phyloP scores from a whole-genome alignment of 2,329 filamentous ascomycete genomes.

The Grosmannia huntii region DNA sequence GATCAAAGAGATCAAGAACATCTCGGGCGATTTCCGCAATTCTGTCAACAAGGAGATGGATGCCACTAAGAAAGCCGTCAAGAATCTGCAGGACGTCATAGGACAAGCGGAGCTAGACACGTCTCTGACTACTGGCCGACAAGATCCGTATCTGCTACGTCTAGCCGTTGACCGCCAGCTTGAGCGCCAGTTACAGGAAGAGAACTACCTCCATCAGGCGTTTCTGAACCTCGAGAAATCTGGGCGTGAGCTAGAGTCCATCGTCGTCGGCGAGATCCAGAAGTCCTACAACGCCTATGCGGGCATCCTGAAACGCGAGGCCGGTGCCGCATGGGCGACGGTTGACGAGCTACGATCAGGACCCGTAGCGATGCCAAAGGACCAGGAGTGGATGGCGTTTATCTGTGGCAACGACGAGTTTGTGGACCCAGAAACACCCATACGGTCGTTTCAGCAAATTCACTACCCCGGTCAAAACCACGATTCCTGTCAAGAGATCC shows the following conservation, averaged over 20 bases:
- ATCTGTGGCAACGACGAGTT: slow-evolving; percentile 73
- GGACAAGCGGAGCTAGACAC: slow-evolving; percentile 70
- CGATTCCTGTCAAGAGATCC: slow-evolving; percentile 67
- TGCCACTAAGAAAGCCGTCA: slow-evolving; percentile 63
- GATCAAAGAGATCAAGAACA: slow-evolving; percentile 93
- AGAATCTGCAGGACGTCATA: slow-evolving; percentile 67
- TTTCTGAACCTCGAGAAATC: slow-evolving; percentile 91
- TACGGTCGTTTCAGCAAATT: slow-evolving; percentile 70
- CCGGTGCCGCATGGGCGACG: slow-evolving; percentile 64
- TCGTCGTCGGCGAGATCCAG: slow-evolving; percentile 94
- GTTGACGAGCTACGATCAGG: slow-evolving; percentile 73
- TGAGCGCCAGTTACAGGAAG: slow-evolving; percentile 86
- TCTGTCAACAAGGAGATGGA: slow-evolving; percentile 94
- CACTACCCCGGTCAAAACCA: slow-evolving; percentile 86
- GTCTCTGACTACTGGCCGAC: slow-evolving; percentile 64
- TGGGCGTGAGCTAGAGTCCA: slow-evolving; percentile 86
- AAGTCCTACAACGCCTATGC: slow-evolving; percentile 95
- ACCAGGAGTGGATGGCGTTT: slow-evolving; percentile 80
- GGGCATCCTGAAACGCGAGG: slow-evolving; percentile 81
- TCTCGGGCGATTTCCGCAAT: slow-evolving; percentile 94
- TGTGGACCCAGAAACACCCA: slow-evolving; percentile 68
- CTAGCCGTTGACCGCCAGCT: slow-evolving; percentile 80
- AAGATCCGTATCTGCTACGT: slow-evolving; percentile 81
- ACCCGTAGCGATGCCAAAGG: slow-evolving; percentile 85
- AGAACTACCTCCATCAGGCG: slow-evolving; percentile 92